These are phyloP conservation scores for Sporothrix curviconia DNA, from an alignment of 2,329 filamentous ascomycete species.

Conservation along the genomic window DNA sequence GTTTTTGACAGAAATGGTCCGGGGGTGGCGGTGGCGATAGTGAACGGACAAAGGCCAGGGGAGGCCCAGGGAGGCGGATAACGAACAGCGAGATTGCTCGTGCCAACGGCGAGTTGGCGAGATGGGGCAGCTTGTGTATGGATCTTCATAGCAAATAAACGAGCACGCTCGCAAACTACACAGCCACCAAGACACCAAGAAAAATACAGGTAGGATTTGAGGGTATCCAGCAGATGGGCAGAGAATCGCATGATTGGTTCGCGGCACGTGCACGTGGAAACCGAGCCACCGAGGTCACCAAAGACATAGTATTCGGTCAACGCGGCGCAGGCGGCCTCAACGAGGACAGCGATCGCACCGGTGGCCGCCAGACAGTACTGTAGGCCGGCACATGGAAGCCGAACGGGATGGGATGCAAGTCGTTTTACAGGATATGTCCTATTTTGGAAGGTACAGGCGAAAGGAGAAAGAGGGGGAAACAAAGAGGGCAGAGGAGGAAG, in stretches of 20 bases:
- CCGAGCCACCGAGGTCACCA: too few relatives aligned
- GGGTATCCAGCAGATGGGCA: too few relatives aligned
- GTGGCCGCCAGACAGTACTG: neutral
- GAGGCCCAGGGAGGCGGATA: neutral
- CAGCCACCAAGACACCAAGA: too few relatives aligned
- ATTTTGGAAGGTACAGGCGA: slow-evolving; percentile 7
- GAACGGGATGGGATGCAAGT: neutral
- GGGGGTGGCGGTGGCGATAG: slow-evolving; percentile 12
- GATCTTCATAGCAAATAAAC: too few relatives aligned
- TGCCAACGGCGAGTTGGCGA: too few relatives aligned
- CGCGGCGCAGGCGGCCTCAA: neutral
- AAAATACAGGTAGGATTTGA: neutral
- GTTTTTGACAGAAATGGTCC: neutral
- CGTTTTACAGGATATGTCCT: neutral
- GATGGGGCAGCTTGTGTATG: too few relatives aligned
- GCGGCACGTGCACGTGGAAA: too few relatives aligned
- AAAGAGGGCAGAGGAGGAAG: too few relatives aligned
- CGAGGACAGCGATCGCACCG: neutral
- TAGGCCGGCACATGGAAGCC: slow-evolving; percentile 3
- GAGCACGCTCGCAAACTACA: neutral
- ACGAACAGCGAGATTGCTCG: neutral
- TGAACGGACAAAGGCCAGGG: neutral
- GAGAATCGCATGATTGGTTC: too few relatives aligned
- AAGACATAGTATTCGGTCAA: too few relatives aligned
- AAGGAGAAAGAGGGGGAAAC: neutral